Conservation (phyloP, 768 basidiomycete genomes). For the Amyloporia xantha region DNA sequence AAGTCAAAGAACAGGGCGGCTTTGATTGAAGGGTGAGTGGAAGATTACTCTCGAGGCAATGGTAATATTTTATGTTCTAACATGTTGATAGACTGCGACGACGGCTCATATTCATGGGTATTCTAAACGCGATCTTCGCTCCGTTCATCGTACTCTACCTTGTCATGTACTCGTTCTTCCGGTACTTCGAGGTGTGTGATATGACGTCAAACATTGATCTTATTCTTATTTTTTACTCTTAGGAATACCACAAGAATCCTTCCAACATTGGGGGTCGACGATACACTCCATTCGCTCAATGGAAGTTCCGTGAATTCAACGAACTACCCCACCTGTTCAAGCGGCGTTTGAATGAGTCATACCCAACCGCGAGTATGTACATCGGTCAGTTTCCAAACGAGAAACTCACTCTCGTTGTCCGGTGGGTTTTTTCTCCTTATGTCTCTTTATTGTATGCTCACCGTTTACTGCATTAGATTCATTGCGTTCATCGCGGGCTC, state of each 20-base stretch:
- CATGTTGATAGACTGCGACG: constrained; percentile 58
- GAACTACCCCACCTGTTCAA: constrained; percentile 92
- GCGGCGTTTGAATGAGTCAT: constrained; percentile 79
- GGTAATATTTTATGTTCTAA: neutral
- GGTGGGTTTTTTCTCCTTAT: constrained; percentile 43
- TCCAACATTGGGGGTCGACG: constrained; percentile 88
- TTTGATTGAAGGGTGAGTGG: constrained; percentile 81
- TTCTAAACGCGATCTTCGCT: constrained; percentile 90
- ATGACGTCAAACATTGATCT: too few relatives aligned
- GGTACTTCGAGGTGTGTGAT: constrained; percentile 88
- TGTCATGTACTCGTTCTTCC: constrained; percentile 98
- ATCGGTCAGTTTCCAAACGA: constrained; percentile 98
- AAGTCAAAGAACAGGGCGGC: constrained; percentile 73
- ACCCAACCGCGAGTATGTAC: constrained; percentile 88
- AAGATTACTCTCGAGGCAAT: too few relatives aligned
- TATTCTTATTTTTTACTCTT: neutral
- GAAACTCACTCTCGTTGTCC: constrained; percentile 81
- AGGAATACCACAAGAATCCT: constrained; percentile 99
- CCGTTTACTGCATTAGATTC: constrained; percentile 48
- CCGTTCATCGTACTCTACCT: constrained; percentile 97
- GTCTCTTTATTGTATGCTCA: neutral
- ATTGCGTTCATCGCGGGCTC: constrained; percentile 95
- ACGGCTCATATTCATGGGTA: constrained; percentile 94
- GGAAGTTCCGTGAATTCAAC: constrained; percentile 99
- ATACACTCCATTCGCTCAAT: constrained; percentile 92